phyloP scores from a whole-genome alignment of 495 filamentous ascomycete genomes.

The Lepidopterella palustris region DNA sequence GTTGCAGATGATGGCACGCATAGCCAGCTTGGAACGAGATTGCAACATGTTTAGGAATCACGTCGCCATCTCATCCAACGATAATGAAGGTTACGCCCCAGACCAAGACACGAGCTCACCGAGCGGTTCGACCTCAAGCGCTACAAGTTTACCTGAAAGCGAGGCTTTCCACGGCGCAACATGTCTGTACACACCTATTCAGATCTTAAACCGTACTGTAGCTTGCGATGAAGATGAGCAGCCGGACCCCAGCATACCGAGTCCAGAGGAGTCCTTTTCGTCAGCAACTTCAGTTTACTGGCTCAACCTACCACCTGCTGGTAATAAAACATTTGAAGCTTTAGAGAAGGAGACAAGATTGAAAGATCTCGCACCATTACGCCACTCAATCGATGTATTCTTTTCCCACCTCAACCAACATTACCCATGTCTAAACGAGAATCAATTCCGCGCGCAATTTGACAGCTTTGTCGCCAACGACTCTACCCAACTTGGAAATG shows the following conservation, averaged over 20 bases:
- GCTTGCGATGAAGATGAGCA: background rate
- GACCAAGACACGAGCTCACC: background rate
- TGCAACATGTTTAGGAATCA: background rate
- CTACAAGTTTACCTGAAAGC: background rate
- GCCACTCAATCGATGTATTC: background rate
- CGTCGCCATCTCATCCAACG: background rate
- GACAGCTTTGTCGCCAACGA: background rate
- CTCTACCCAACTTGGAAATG: background rate
- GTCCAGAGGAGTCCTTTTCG: background rate
- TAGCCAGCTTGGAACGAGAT: background rate
- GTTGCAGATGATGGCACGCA: background rate
- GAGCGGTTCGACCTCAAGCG: background rate
- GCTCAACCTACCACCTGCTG: background rate
- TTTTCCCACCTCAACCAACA: background rate
- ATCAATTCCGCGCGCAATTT: background rate
- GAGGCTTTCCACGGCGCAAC: background rate
- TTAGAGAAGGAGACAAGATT: background rate
- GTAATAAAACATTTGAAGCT: background rate
- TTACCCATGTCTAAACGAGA: background rate
- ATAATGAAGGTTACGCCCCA: background rate
- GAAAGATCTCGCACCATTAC: background rate
- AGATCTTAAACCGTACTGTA: background rate
- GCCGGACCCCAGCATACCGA: background rate
- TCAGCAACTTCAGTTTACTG: background rate
- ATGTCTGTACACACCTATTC: background rate